These are phyloP conservation scores for Myxozyma neglecta DNA, from an alignment of 805 yeast species.

Conservation along the genomic window DNA sequence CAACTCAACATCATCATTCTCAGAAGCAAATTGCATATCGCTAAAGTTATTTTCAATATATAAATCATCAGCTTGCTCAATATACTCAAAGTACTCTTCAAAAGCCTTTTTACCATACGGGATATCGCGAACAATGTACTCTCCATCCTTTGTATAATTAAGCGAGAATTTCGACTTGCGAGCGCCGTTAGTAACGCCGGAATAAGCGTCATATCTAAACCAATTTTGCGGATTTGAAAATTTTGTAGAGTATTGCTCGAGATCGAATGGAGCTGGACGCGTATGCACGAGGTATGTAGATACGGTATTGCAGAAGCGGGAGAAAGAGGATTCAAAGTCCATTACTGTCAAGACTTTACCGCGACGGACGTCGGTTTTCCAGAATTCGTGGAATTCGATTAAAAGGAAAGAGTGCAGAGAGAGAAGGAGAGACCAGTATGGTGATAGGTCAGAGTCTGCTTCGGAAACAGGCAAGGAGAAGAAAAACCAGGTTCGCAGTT, in stretches of 20 bases:
- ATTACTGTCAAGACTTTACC: conserved; percentile 26
- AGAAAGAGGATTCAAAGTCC: conserved; percentile 35
- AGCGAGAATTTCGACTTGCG: not conserved
- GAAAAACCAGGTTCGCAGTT: conserved; percentile 27
- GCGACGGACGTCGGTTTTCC: conserved; percentile 21
- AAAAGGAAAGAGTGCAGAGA: conserved; percentile 21
- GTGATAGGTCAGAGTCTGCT: not conserved
- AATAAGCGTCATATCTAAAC: not conserved
- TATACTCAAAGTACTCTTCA: not conserved
- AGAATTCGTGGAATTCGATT: conserved; percentile 29
- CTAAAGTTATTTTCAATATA: not conserved
- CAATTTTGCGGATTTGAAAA: conserved; percentile 1
- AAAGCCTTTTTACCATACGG: not conserved
- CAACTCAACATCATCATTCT: too few species aligned
- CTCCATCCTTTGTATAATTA: not conserved
- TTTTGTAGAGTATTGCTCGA: not conserved
- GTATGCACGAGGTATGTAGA: not conserved
- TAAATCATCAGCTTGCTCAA: not conserved
- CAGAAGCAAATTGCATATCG: too few species aligned
- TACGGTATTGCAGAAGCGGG: conserved; percentile 9
- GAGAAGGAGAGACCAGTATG: conserved; percentile 19
- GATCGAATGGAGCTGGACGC: conserved; percentile 11
- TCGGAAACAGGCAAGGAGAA: not conserved
- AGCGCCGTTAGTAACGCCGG: not conserved
- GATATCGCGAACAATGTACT: not conserved